phyloP scores from a whole-genome alignment of 2,329 filamentous ascomycete species.

The Penicillium sp. region DNA sequence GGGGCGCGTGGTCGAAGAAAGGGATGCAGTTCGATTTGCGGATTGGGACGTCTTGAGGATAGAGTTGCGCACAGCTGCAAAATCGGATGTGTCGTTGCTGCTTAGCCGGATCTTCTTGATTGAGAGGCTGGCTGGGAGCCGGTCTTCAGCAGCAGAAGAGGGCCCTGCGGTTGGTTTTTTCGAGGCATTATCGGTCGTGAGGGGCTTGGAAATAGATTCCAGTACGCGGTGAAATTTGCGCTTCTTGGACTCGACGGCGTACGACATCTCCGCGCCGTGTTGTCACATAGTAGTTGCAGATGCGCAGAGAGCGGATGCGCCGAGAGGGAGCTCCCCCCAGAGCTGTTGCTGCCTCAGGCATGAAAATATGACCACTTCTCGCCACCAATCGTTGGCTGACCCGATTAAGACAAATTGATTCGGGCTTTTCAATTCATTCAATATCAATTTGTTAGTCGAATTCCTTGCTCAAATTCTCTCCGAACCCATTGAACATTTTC shows the following conservation, averaged over 20 bases:
- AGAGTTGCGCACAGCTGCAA: conserved; percentile 31
- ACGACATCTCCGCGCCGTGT: conserved; percentile 41
- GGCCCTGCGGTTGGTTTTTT: conserved; percentile 27
- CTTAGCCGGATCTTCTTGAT: conserved; percentile 42
- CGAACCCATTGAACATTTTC: not conserved
- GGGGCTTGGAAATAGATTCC: conserved; percentile 48
- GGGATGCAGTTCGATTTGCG: conserved; percentile 34
- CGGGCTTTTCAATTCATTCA: not conserved
- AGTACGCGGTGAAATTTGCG: conserved; percentile 53
- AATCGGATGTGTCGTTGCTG: conserved; percentile 26
- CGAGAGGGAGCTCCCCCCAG: conserved; percentile 18
- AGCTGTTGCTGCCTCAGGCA: conserved; percentile 31
- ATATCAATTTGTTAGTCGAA: not conserved
- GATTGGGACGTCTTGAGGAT: conserved; percentile 35
- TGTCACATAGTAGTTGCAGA: conserved; percentile 9
- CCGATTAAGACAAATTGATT: too few relatives aligned
- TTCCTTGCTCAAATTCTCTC: not conserved
- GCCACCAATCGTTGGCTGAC: not conserved
- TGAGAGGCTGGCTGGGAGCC: conserved; percentile 33
- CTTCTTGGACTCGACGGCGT: conserved; percentile 52
- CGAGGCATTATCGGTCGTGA: conserved; percentile 24
- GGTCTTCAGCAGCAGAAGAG: conserved; percentile 30
- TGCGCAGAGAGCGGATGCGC: conserved; percentile 14
- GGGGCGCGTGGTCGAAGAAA: conserved; percentile 50
- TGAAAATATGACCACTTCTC: not conserved